Evolutionary conservation across 2,329 filamentous ascomycete genomes (phyloP), one percentile per base, ranked within the genome.

Genomic region (Penicillium paneum): DNA sequence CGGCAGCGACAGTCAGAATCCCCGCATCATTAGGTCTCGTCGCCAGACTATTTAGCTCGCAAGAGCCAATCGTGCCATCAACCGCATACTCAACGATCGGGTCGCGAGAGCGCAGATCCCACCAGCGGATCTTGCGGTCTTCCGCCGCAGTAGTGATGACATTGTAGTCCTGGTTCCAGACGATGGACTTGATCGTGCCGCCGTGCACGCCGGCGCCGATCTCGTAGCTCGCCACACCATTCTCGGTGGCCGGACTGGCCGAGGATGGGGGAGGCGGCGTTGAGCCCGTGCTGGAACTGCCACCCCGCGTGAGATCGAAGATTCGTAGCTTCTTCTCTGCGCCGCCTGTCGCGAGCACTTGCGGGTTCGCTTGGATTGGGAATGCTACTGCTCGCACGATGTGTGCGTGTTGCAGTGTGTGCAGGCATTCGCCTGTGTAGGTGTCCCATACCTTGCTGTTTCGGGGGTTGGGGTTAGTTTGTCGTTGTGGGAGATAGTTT

Each of bases 251-350:
- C 53, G 65, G 70, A 24, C 59, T 67, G 34, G 60, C 40, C 0
- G 56, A 42, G 7, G 73, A 75, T 10, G 71, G 57, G 63, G 72
- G 63, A 36, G 76, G 64, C 55, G 77, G 71, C 10, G 73, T 71
- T 8, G 73, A 76, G 32, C 64, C 64, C 45, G 66, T 72, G 60
- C 69, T 75, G 40, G 61, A 69, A 52, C 65, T 71, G 6, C 66
- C 42, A 8, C 58, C 46, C 56, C 86, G 84, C 15, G 84, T 84
- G 15, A 99, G 79, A 66, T 97, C 93, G 69, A 94, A 99, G 59
- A 99, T 88, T 49, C 93, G 90, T 49, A 99, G 83, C 75, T 94
- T 97, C 81, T 97, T 97, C 77, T 99, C 94, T 78, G 90, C 90
- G 26, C 94, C 94, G 32, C 93, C 94, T 0, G 94, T 97, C 6